Evolutionary conservation across 768 basidiomycete genomes (phyloP).

Genomic region (Suillus bovinus): DNA sequence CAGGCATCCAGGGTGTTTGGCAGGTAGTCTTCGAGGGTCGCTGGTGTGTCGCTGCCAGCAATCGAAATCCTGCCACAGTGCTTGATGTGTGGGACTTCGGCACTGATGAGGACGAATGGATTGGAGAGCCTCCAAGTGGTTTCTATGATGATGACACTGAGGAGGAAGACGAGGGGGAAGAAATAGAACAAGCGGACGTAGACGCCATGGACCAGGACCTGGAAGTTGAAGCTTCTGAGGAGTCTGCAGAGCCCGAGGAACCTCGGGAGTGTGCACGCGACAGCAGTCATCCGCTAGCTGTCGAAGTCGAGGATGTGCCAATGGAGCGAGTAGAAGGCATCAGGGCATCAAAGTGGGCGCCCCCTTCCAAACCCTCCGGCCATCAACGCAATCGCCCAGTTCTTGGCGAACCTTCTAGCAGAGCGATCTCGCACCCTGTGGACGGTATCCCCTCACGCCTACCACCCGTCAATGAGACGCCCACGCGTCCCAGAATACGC

Average conservation of each 20-base stretch:
- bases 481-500: slow-evolving; percentile 60
- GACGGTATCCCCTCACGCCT: slow-evolving; percentile 37
- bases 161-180: slow-evolving; percentile 40
- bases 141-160: slow-evolving; percentile 71
- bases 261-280: slow-evolving; percentile 29
- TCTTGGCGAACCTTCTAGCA: slow-evolving; percentile 26
- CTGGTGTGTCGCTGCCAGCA: slow-evolving; percentile 94
- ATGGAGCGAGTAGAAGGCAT: slow-evolving; percentile 31
- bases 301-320: slow-evolving; percentile 33
- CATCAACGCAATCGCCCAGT: slow-evolving; percentile 19
- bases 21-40: slow-evolving; percentile 94
- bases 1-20: slow-evolving; percentile 95
- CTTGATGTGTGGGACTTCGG: slow-evolving; percentile 93
- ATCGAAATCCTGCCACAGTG: slow-evolving; percentile 72
- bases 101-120: slow-evolving; percentile 71
- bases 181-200: slow-evolving; percentile 56
- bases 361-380: slow-evolving; percentile 19
- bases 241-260: slow-evolving; percentile 28
- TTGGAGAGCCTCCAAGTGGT: slow-evolving; percentile 74
- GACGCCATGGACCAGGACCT: slow-evolving; percentile 77
- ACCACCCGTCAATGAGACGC: slow-evolving; percentile 51
- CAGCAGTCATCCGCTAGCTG: slow-evolving; percentile 25
- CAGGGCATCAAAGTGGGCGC: slow-evolving; percentile 32
- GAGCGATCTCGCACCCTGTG: slow-evolving; percentile 25
- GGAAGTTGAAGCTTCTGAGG: slow-evolving; percentile 36